Base-by-base conservation (phyloP, 202 grass and related monocot species). In the Carex arenaria region DNA sequence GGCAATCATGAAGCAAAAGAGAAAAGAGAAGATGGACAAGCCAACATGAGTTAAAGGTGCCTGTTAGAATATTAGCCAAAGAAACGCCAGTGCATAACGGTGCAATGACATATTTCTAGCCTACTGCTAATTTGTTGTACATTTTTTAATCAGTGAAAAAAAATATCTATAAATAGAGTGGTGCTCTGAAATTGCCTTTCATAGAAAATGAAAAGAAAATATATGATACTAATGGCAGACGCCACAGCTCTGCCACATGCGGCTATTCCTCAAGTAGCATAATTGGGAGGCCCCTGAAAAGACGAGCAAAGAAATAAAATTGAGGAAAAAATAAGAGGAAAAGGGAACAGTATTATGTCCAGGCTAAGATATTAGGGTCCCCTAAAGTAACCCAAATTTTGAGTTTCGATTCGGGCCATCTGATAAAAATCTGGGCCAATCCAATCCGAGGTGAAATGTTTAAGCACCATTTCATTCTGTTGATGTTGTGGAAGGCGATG, bases 281-380 rank as follows among this genome's bases (percentile, higher is more conserved):
- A 70, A 97, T 85, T 18, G 92, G 92, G 19, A 97, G 85, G 9
- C 92, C 94, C 94, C 94, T 97, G 92, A 55, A 81, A 94, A 85
- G 10, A 61, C 28, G 84, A 73, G 4, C 61, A 64, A 20, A 74
- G 34, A 81, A 62, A 40, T 52, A 72, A 22, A 67, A 61, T 36
- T 28, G 7, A 61, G 42, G 40, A 51, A n/a, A 67, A 31, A 40
- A 6, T 5, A 40, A 40, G 5, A 40, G 5, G 38, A 40, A 40
- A 40, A 40, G 38, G 38, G 38, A 40, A 40, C 38, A 40, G 38
- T 40, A 40, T 5, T 40, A 40, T 40, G 38, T 47, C 43, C 43
- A 47, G 9, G 8, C 43, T 47, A 47, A 10, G 43, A 47, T 47
- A 7, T 42, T 42, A 42, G 40, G 4, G 6, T 42, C n/a, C 40